Evolutionary conservation across 306 rosid genomes (phyloP), one percentile per base, ranked within the genome.

Genomic region (Clitoria ternatea): DNA sequence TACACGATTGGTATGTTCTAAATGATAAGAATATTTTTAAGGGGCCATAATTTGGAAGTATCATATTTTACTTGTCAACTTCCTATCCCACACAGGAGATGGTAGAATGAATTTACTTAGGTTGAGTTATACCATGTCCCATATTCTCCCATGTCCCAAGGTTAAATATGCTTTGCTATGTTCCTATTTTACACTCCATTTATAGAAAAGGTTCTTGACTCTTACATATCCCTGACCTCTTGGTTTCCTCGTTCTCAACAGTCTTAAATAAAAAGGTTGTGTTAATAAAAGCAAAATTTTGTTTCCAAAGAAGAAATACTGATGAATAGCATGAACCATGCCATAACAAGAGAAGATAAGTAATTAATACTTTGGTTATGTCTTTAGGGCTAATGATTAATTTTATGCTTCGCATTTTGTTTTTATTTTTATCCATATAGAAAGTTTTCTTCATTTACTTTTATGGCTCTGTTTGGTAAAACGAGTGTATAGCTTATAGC

Each of bases 1-100:
- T 95, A 70, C 80, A 89, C 20, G 96, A 91, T 80, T 95, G 97
- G 99, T 91, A 95, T 56, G 70, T 77, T 27, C n/a, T 73, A 52
- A 68, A 39, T 39, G 49, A 23, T 71, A 19, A 23, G 19, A 52
- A 72, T 69, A 42, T 78, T 74, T 32, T 14, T 1, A 19, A 35
- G 54, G 37, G 47, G 11, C 30, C 36, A 18, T 52, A 22, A 57
- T 42, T 40, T 42, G 45, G 27, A 32, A 32, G 65, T 60, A 20
- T 60, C 22, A 56, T 14, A 7, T 72, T 66, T 65, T 18, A 55
- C 45, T 29, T 50, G 59, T 47, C 18, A 55, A 69, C 53, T 42
- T 18, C 42, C 29, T 69, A 61, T 36, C 55, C 56, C 19, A 1
- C n/a, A 15, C n/a, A 13, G 48, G 74, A 54, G 64, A 15, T 47